Base-by-base conservation (phyloP, 169 alveolate species). In the Cyclospora cayetanensis region DNA sequence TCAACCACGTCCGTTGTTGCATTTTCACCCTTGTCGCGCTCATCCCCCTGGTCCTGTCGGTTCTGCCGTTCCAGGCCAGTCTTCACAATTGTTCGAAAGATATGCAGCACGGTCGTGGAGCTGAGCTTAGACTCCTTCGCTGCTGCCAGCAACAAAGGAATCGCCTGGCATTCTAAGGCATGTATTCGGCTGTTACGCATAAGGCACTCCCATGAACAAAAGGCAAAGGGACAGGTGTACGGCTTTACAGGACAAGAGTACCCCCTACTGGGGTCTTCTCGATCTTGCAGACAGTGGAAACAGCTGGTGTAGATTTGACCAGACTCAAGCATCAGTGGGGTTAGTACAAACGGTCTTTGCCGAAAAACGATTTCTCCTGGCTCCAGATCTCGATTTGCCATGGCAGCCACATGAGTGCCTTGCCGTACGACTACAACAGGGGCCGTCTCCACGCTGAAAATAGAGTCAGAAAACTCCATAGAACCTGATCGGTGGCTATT, bases 191-290 rank as follows among this genome's bases (percentile, higher is more conserved):
- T 94, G 90, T 97, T 96, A 29, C 93, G 88, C 80, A 96, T 90
- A 76, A 97, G 93, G 41, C 98, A 97, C 43, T 96, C 97, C 95
- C 95, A 95, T 34, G 97, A 95, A 70, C 98, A 97, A 82, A 97
- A 97, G 84, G 94, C 96, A 52, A 89, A 93, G 46, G 96, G 94
- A 74, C 98, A 97, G n/a, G 96, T 95, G 79, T 96, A 93, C 43
- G 98, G 98, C 85, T 95, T 94, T 5, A 88, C 79, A 0, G 98
- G 97, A 72, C 98, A 97, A 4, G 97, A 88, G 46, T 94, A 89
- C 29, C 95, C 94, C 37, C 93, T 95, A n/a, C 92, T 60, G 70
- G 93, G 68, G 25, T 72, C 82, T 29, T 66, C 93, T 63, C 96
- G 90, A 77, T 94, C 97, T 20, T 83, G 92, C 43, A 97, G 92